Conservation (phyloP, 306 rosid genomes). For the Clitoria ternatea region DNA sequence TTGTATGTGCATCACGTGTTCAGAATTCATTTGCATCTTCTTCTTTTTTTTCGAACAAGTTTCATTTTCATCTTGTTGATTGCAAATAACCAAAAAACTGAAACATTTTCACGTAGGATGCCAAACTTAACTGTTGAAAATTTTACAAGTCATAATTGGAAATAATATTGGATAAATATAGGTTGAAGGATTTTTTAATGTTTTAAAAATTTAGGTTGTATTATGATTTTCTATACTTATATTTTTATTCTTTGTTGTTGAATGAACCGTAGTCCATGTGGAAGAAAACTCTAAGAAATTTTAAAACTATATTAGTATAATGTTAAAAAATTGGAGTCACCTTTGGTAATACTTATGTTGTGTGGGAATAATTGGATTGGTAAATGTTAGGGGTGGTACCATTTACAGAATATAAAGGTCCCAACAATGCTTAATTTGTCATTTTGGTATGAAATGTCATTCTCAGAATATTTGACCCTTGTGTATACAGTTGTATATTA, state of each 20-base stretch:
- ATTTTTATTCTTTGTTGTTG: too few species aligned
- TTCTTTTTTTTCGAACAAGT: too few species aligned
- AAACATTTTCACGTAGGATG: conserved; percentile 24
- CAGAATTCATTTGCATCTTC: too few species aligned
- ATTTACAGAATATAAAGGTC: background rate
- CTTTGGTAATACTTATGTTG: background rate
- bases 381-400: background rate
- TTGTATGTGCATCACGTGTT: conserved; percentile 3
- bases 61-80: background rate
- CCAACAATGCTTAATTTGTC: conserved; percentile 4
- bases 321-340: background rate
- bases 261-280: too few species aligned
- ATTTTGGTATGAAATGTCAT: conserved; percentile 19
- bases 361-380: background rate
- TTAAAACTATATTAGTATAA: background rate
- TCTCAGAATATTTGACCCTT: conserved; percentile 1
- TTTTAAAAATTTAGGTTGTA: too few species aligned
- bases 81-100: background rate
- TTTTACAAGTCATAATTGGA: background rate
- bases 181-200: too few species aligned
- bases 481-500: background rate
- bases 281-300: too few species aligned
- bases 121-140: conserved; percentile 12
- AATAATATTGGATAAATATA: too few species aligned
- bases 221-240: too few species aligned